phyloP scores from a whole-genome alignment of 495 filamentous ascomycete genomes.

The Choiromyces venosus region DNA sequence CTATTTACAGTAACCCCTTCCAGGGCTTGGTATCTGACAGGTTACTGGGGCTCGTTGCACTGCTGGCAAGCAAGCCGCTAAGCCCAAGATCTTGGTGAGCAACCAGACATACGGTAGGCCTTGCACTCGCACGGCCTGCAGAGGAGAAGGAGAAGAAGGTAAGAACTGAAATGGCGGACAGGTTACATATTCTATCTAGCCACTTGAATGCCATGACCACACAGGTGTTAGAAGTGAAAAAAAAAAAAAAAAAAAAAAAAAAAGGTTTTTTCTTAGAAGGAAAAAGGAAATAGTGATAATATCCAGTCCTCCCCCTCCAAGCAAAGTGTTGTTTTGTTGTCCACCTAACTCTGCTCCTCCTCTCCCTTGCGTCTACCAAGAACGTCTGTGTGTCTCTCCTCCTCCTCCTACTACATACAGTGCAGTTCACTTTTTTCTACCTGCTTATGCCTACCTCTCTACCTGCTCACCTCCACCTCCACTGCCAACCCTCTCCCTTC shows the following conservation, averaged over 20 bases:
- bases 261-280: background rate
- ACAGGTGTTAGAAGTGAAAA: background rate
- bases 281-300: background rate
- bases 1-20: background rate
- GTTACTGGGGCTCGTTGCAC: background rate
- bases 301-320: background rate
- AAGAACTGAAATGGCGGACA: background rate
- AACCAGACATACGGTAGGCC: background rate
- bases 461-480: background rate
- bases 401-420: background rate
- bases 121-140: background rate
- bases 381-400: background rate
- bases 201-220: background rate
- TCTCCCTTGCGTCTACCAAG: background rate
- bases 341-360: background rate
- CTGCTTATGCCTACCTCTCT: background rate
- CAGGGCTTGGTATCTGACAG: background rate
- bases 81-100: background rate
- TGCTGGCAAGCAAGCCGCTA: background rate
- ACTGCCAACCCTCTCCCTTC: background rate
- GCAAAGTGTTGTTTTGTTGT: background rate
- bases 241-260: too few species aligned
- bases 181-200: background rate
- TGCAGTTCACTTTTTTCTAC: conserved; percentile 1
- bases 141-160: background rate